Conservation (phyloP, 164 flowering plant genomes). For the Vitis labrusca region DNA sequence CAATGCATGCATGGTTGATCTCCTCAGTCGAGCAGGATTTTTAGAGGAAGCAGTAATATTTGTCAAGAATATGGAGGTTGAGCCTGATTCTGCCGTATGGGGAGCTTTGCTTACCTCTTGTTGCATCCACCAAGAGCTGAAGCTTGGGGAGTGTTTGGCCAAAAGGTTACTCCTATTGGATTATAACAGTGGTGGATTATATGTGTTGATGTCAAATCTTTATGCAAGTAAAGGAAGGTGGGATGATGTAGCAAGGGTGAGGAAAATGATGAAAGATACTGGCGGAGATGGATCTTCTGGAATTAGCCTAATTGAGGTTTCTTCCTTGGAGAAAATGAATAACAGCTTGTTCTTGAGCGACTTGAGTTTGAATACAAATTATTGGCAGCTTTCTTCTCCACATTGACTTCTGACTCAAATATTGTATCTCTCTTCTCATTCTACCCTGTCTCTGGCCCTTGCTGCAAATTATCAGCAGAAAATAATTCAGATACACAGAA, state of each 20-base stretch:
- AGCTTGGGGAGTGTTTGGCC: slow-evolving; percentile 43
- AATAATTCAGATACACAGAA: too few relatives aligned
- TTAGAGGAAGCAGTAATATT: slow-evolving; percentile 38
- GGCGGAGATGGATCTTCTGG: slow-evolving; percentile 47
- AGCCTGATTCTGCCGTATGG: slow-evolving; percentile 49
- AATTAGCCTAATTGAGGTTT: slow-evolving; percentile 30
- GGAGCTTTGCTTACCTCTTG: slow-evolving; percentile 44
- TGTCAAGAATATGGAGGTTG: slow-evolving; percentile 24
- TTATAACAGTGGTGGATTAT: slow-evolving; percentile 35
- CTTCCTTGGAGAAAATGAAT: slow-evolving; percentile 9
- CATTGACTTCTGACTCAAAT: not conserved
- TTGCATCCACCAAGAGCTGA: slow-evolving; percentile 37
- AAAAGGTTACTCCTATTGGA: slow-evolving; percentile 33
- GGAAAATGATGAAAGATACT: slow-evolving; percentile 41
- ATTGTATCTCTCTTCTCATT: too few relatives aligned
- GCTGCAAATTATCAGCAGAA: too few relatives aligned
- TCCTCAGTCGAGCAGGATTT: slow-evolving; percentile 42
- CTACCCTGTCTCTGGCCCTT: too few relatives aligned
- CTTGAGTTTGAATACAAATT: not conserved
- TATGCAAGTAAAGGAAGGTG: slow-evolving; percentile 47
- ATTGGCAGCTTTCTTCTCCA: not conserved
- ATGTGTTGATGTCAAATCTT: slow-evolving; percentile 50
- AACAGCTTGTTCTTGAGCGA: not conserved
- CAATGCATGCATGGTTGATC: slow-evolving; percentile 38
- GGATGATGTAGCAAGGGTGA: slow-evolving; percentile 45